phyloP scores from a whole-genome alignment of 768 basidiomycete species.

The Polyporus arcularius region DNA sequence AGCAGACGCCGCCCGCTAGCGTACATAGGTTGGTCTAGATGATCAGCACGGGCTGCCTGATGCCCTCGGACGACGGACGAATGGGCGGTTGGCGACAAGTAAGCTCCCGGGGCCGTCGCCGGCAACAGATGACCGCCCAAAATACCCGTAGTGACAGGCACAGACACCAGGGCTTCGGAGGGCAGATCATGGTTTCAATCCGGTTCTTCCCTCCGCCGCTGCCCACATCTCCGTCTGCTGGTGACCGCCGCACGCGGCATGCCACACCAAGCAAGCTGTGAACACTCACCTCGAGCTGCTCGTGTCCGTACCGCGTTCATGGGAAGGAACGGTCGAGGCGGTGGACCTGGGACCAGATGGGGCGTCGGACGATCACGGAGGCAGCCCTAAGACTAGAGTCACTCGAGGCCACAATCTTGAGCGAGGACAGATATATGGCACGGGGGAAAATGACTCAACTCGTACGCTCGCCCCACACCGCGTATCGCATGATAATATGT shows the following conservation, averaged over 20 bases:
- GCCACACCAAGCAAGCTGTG: neutral
- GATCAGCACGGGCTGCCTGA: slow-evolving; percentile 13
- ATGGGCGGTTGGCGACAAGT: slow-evolving; percentile 9
- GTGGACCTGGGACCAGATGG: too few relatives aligned
- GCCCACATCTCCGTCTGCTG: neutral
- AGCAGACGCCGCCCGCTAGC: slow-evolving; percentile 2
- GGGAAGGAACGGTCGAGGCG: neutral
- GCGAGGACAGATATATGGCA: too few relatives aligned
- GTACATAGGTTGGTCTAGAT: slow-evolving; percentile 4
- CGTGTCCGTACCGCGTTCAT: slow-evolving; percentile 14
- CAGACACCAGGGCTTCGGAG: slow-evolving; percentile 1
- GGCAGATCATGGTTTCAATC: slow-evolving; percentile 2
- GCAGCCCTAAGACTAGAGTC: neutral
- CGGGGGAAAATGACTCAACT: too few relatives aligned
- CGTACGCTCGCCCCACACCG: too few relatives aligned
- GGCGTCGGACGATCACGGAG: neutral
- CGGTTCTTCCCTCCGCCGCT: neutral
- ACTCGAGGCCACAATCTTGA: too few relatives aligned
- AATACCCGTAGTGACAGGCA: slow-evolving; percentile 11
- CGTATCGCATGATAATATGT: too few relatives aligned
- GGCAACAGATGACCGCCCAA: slow-evolving; percentile 10
- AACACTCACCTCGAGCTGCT: slow-evolving; percentile 14
- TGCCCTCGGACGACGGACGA: slow-evolving; percentile 1
- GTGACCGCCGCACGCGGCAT: slow-evolving; percentile 11
- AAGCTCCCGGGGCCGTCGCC: slow-evolving; percentile 4